phyloP scores from a whole-genome alignment of 768 basidiomycete genomes.

The Boletales sp. region DNA sequence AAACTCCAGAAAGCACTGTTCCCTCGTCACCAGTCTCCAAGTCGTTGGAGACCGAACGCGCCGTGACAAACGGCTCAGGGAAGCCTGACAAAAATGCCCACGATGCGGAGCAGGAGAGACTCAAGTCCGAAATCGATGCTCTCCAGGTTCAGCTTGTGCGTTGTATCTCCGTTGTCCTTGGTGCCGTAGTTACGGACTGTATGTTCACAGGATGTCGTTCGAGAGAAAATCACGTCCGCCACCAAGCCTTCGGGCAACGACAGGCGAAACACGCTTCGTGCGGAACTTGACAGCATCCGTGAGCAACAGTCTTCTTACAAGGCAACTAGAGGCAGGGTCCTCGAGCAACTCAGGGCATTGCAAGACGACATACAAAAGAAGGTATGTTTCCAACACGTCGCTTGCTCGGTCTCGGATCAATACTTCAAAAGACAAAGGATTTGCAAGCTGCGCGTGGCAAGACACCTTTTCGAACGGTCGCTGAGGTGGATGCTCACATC shows the following conservation, averaged over 20 bases:
- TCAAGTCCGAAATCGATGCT: constrained; percentile 81
- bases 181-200: not conserved
- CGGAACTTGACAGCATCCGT: constrained; percentile 79
- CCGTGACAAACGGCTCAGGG: constrained; percentile 34
- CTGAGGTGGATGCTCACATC: constrained; percentile 85
- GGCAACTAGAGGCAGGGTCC: constrained; percentile 59
- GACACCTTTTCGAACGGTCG: constrained; percentile 72
- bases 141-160: constrained; percentile 79
- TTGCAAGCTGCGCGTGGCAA: constrained; percentile 80
- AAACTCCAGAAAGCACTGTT: constrained; percentile 25
- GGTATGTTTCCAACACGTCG: constrained; percentile 37
- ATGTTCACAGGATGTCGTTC: constrained; percentile 54
- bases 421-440: constrained; percentile 66
- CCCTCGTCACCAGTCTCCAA: constrained; percentile 26
- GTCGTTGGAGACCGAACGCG: constrained; percentile 15
- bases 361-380: constrained; percentile 82
- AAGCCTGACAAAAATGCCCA: constrained; percentile 85
- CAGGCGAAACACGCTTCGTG: constrained; percentile 63
- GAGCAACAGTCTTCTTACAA: constrained; percentile 78
- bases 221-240: constrained; percentile 69
- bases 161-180: constrained; percentile 14
- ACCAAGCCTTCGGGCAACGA: constrained; percentile 68
- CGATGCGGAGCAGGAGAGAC: constrained; percentile 78
- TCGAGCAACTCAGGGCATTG: constrained; percentile 75
- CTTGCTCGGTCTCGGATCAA: not conserved